A percentile compares a stretch with the other conserved stretches of the same genome.
Evolutionary conservation across 108 stramenopile species (phyloP).

Genomic region (Hondaea fermentalgiana): DNA sequence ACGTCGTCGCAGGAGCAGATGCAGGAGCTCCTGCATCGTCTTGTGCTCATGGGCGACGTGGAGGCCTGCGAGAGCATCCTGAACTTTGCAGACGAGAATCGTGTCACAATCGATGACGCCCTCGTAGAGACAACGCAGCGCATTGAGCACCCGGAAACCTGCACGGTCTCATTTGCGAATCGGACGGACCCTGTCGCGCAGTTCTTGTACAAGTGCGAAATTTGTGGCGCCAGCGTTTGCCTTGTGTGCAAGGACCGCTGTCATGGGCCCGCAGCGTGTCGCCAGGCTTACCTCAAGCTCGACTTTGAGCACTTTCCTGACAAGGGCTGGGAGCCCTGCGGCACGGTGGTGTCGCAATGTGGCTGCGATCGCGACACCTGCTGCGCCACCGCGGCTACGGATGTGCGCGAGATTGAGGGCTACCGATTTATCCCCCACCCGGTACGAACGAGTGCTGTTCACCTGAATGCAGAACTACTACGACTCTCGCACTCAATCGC

Average conservation of each 20-base stretch:
- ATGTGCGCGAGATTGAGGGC: background rate
- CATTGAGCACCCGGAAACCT: conserved; percentile 10
- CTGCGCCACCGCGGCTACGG: conserved; percentile 2
- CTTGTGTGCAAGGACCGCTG: conserved; percentile 9
- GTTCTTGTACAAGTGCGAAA: background rate
- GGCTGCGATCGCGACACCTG: background rate
- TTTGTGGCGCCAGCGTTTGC: background rate
- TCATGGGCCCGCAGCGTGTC: background rate
- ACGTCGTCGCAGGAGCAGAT: background rate
- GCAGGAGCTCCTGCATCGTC: background rate
- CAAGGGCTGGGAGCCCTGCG: background rate
- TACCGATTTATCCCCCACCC: background rate
- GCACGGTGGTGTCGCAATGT: background rate
- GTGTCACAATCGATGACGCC: background rate
- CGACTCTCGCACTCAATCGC: background rate
- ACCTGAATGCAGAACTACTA: background rate
- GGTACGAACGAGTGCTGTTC: background rate
- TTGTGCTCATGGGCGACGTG: conserved; percentile 7
- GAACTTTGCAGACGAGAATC: background rate
- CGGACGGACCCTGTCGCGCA: background rate
- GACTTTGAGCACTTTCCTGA: background rate
- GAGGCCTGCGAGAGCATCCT: conserved; percentile 20
- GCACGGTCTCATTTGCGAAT: background rate
- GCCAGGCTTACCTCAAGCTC: background rate
- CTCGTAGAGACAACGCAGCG: background rate